Evolutionary conservation across 148 eudicot species (phyloP).

Genomic region (Selenicereus undatus): DNA sequence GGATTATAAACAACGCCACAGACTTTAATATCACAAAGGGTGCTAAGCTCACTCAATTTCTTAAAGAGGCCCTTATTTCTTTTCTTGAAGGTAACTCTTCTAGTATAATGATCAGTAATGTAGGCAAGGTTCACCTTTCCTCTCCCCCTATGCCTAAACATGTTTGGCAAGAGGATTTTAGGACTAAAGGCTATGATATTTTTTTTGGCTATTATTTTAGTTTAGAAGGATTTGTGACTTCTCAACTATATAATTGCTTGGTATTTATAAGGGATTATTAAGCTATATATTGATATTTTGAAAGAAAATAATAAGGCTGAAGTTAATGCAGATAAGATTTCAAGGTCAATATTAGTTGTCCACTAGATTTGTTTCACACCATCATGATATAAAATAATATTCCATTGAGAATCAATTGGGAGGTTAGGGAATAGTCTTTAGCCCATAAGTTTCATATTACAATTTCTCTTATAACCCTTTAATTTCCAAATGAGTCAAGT

Average conservation of each 20-base stretch:
- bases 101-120: background rate
- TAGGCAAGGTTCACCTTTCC: background rate
- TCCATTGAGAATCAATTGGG: too few relatives aligned
- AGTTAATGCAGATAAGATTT: background rate
- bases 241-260: background rate
- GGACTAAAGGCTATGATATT: background rate
- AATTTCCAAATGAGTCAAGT: too few relatives aligned
- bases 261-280: background rate
- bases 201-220: background rate
- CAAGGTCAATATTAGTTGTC: background rate
- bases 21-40: background rate
- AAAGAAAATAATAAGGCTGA: too few relatives aligned
- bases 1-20: background rate
- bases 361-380: background rate
- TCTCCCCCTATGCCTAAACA: background rate
- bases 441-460: too few relatives aligned
- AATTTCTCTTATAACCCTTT: too few relatives aligned
- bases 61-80: background rate
- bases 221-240: background rate
- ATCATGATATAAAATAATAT: too few relatives aligned
- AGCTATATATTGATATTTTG: background rate
- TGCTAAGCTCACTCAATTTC: background rate
- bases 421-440: too few relatives aligned
- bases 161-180: background rate
- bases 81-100: conserved; percentile 1